Base-by-base conservation (phyloP, 2,329 filamentous ascomycete genomes). In the Aspergillus neotritici region DNA sequence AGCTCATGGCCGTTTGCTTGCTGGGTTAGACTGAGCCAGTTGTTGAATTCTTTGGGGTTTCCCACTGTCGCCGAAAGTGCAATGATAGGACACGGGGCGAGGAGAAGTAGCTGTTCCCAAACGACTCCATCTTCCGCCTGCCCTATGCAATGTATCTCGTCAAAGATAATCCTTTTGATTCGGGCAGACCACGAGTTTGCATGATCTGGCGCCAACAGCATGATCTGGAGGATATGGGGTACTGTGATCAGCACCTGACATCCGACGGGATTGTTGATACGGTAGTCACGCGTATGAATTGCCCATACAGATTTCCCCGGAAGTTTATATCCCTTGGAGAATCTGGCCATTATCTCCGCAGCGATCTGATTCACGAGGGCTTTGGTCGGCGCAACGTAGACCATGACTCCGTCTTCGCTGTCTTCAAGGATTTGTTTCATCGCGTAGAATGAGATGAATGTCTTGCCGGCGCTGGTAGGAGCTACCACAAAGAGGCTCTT, bases 291-390 rank as follows among this genome's bases (percentile, higher is more conserved):
- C 0, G 86, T 89, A 54, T 89, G 82, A 37, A 91, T 88, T 0
- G 79, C 84, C 85, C 85, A 91, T 0, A 90, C 82, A 0, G 80
- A 85, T 53, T 81, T 81, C 0, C 78, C 80, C 4, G 69, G 71
- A 31, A 80, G 73, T 21, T 72, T 29, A 61, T 81, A 78, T 0
- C 65, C 71, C 64, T 90, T 91, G 0, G 76, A 79, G 57, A 87
- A 91, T 4, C 84, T 77, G 4, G 80, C 85, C 59, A 87, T 80
- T 12, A 90, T 74, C 64, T 90, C 86, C 1, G 86, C 86, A 1
- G 84, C 86, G 51, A 91, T 89, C 61, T 91, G 86, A 58, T 90
- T 90, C 46, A 90, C 85, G 9, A 91, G 70, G 3, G 87, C 85
- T 58, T 91, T 91, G 0, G 86, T 90, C 0, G 86, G 86, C 0